Percentiles rank a stretch among this genome's conserved stretches.
These are phyloP conservation scores for Hypoxylon sp. DNA, from an alignment of 2,329 filamentous ascomycete genomes.

Conservation along the genomic window DNA sequence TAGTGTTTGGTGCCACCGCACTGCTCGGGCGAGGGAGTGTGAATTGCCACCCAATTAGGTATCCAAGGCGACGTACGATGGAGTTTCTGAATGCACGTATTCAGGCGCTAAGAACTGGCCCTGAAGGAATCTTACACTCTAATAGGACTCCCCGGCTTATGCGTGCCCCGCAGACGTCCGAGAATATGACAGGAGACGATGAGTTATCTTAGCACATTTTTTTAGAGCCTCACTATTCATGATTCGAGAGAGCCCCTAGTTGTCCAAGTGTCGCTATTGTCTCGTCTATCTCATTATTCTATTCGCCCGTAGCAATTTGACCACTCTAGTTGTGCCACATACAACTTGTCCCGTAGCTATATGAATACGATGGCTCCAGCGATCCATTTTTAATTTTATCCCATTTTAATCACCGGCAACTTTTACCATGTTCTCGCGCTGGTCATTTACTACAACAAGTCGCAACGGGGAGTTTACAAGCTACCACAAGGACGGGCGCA, in stretches of 20 bases:
- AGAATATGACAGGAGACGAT: slow-evolving; percentile 23
- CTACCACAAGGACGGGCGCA: slow-evolving; percentile 23
- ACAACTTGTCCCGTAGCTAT: slow-evolving; percentile 22
- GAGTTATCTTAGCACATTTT: slow-evolving; percentile 7
- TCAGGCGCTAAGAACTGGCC: slow-evolving; percentile 19
- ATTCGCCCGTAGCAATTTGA: slow-evolving; percentile 18
- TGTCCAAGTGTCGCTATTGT: slow-evolving; percentile 11
- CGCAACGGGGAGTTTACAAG: slow-evolving; percentile 24
- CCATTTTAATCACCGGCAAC: slow-evolving; percentile 18
- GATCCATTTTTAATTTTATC: slow-evolving; percentile 6
- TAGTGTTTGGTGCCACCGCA: slow-evolving; percentile 41
- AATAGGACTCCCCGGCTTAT: slow-evolving; percentile 25
- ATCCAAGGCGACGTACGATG: slow-evolving; percentile 13
- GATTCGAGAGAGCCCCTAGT: slow-evolving; percentile 17
- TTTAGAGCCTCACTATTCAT: slow-evolving; percentile 28
- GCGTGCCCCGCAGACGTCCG: slow-evolving; percentile 29
- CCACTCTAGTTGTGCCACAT: slow-evolving; percentile 41
- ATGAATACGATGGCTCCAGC: slow-evolving; percentile 24
- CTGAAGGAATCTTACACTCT: slow-evolving; percentile 9
- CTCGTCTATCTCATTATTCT: slow-evolving; percentile 10
- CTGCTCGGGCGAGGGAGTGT: slow-evolving; percentile 20
- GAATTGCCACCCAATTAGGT: slow-evolving; percentile 39
- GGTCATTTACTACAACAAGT: slow-evolving; percentile 24
- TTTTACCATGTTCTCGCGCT: slow-evolving; percentile 36
- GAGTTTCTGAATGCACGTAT: slow-evolving; percentile 15